Evolutionary conservation across 2,329 filamentous ascomycete genomes (phyloP).

Genomic region (Zymoseptoria ardabiliae): DNA sequence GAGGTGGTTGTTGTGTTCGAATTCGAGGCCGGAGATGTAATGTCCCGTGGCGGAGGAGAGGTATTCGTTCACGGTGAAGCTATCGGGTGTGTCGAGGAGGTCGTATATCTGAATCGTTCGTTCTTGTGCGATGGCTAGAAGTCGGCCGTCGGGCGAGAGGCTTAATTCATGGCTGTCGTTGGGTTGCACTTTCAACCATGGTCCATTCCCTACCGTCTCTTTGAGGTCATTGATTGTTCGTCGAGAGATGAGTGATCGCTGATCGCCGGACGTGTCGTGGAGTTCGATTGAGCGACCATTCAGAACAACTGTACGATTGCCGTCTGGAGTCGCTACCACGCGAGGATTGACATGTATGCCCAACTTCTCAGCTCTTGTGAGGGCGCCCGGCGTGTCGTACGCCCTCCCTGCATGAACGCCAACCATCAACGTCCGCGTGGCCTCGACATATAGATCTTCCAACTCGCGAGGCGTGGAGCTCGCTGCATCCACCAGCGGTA

Average conservation of each 20-base stretch:
- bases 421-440: conserved; percentile 27
- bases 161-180: conserved; percentile 26
- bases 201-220: conserved; percentile 27
- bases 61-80: conserved; percentile 27
- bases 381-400: conserved; percentile 12
- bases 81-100: conserved; percentile 22
- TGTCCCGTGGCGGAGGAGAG: conserved; percentile 27
- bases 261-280: conserved; percentile 21
- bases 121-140: conserved; percentile 30
- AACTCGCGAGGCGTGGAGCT: conserved; percentile 17
- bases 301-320: conserved; percentile 22
- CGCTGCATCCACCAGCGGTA: conserved; percentile 18
- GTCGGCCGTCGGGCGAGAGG: conserved; percentile 24
- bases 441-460: conserved; percentile 23
- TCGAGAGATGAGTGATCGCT: conserved; percentile 15
- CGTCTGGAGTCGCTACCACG: conserved; percentile 20
- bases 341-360: conserved; percentile 16
- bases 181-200: conserved; percentile 27
- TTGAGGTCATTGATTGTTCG: conserved; percentile 27
- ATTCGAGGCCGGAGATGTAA: conserved; percentile 30
- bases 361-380: conserved; percentile 12
- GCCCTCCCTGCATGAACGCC: conserved; percentile 20
- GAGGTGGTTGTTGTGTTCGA: conserved; percentile 28
- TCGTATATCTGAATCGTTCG: conserved; percentile 31
- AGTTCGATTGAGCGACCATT: conserved; percentile 25